Percentiles rank a stretch among this genome's conserved stretches.
Evolutionary conservation across 371 early-diverging fungal species (phyloP).

Genomic region (Mortierella sp.): DNA sequence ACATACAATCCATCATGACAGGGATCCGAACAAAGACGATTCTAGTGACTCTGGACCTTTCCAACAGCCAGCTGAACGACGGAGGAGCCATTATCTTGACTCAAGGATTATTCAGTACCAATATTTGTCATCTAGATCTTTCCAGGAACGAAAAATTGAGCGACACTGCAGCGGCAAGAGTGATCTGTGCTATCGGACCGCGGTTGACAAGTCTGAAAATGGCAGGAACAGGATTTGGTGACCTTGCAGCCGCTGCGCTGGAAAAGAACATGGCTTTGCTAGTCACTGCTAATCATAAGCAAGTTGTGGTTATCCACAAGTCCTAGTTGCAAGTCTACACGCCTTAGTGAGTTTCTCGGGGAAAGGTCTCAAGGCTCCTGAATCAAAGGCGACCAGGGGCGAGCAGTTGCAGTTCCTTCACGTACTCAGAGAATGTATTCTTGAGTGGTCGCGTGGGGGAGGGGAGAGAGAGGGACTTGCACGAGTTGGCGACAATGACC

Average conservation of each 20-base stretch:
- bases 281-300: slow-evolving; percentile 32
- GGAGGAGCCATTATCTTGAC: slow-evolving; percentile 37
- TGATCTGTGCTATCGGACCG: slow-evolving; percentile 40
- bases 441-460: too few species aligned
- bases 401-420: too few species aligned
- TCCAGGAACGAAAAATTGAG: slow-evolving; percentile 39
- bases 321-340: too few species aligned
- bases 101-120: slow-evolving; percentile 38
- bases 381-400: too few species aligned
- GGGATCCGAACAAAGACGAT: slow-evolving; percentile 20
- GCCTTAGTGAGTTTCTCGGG: too few species aligned
- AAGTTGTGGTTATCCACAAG: too few species aligned
- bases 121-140: slow-evolving; percentile 38
- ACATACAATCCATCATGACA: slow-evolving; percentile 22
- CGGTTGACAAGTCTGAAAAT: slow-evolving; percentile 39
- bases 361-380: too few species aligned
- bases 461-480: too few species aligned
- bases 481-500: too few species aligned
- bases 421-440: too few species aligned
- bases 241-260: slow-evolving; percentile 30
- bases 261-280: slow-evolving; percentile 50
- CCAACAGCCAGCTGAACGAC: slow-evolving; percentile 31
- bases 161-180: slow-evolving; percentile 32
- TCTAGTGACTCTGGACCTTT: slow-evolving; percentile 31
- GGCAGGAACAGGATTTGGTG: slow-evolving; percentile 51